Base-by-base conservation (phyloP, 1,284 basidiomycete genomes). In the Trametes versicolor region DNA sequence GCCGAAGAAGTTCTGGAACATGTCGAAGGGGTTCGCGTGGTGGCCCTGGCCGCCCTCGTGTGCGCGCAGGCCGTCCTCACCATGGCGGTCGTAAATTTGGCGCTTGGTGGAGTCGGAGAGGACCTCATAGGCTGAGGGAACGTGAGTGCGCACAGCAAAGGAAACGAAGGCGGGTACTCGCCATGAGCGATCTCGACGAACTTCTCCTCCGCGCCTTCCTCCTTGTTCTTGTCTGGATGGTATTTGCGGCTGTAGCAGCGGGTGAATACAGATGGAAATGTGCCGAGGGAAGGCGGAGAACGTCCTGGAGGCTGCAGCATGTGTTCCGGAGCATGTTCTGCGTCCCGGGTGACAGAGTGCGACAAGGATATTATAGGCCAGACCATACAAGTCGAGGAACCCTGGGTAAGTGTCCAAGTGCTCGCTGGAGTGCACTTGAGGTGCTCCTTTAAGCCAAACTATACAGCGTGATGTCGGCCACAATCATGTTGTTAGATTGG, bases 211-310 rank as follows among this genome's bases (percentile, higher is more conserved):
- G 95, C 92, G 15, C 83, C 89, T 65, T 89, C 85, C 15, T 94
- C 93, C 71, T 91, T 92, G 79, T 97, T 98, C 82, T 97, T 97
- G 81, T 98, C 96, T 0, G 96, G 96, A 75, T 98, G 96, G 69
- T 88, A 77, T 59, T 75, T 77, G 10, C 65, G 68, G 56, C 69
- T 70, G 55, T 5, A 27, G 2, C 3, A 21, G 10, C 13, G 23
- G 21, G 25, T 66, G 4, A 36, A 36, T 23, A 13, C 25, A 5
- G 25, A 25, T 17, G 25, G 7, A 8, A 19, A 58, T 17, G 36
- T 3, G 13, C 15, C n/a, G n/a, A n/a, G n/a, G n/a, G n/a, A n/a
- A n/a, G n/a, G n/a, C n/a, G n/a, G n/a, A n/a, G n/a, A n/a, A n/a
- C n/a, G n/a, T n/a, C n/a, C n/a, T n/a, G n/a, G n/a, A n/a, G n/a